Conservation (phyloP, 306 rosid genomes). For the Begonia loranthoides region DNA sequence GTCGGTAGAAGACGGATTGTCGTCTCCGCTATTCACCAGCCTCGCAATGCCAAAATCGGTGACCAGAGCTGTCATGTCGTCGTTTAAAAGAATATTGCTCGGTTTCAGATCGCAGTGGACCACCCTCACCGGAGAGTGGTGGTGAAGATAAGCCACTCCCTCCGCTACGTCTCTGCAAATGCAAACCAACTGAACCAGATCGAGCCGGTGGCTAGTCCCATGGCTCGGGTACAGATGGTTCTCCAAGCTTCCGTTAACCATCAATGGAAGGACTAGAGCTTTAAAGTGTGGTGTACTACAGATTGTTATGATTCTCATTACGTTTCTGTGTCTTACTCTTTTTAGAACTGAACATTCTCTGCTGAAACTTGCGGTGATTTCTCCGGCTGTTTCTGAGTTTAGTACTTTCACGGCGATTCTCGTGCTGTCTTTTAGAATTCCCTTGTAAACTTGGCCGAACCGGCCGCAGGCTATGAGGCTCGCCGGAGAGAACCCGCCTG, state of each 20-base stretch:
- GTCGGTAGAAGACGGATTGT: constrained; percentile 1
- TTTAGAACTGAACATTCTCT: constrained; percentile 66
- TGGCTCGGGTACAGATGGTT: constrained; percentile 56
- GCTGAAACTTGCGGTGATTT: constrained; percentile 55
- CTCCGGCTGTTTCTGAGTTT: constrained; percentile 29
- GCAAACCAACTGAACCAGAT: constrained; percentile 53
- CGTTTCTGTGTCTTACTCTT: constrained; percentile 67
- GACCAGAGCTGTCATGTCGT: constrained; percentile 71
- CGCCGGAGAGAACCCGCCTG: constrained; percentile 60
- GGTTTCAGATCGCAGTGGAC: constrained; percentile 95
- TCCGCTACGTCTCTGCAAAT: constrained; percentile 86
- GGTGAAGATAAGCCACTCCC: constrained; percentile 79
- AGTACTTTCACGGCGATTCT: constrained; percentile 78
- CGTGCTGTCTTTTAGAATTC: constrained; percentile 56
- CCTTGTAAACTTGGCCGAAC: constrained; percentile 78
- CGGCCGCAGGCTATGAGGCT: constrained; percentile 65
- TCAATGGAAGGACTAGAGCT: constrained; percentile 84
- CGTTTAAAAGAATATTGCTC: constrained; percentile 75
- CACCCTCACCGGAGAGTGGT: constrained; percentile 62
- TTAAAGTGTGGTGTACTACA: constrained; percentile 67
- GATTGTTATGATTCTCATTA: constrained; percentile 67
- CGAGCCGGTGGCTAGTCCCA: constrained; percentile 18
- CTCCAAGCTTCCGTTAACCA: constrained; percentile 84
- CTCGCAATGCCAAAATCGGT: constrained; percentile 89
- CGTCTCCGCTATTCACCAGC: constrained; percentile 33